Evolutionary conservation across 805 yeast species (phyloP), one percentile per base, ranked within the genome.

Genomic region (Schwanniomyces polymorphus): DNA sequence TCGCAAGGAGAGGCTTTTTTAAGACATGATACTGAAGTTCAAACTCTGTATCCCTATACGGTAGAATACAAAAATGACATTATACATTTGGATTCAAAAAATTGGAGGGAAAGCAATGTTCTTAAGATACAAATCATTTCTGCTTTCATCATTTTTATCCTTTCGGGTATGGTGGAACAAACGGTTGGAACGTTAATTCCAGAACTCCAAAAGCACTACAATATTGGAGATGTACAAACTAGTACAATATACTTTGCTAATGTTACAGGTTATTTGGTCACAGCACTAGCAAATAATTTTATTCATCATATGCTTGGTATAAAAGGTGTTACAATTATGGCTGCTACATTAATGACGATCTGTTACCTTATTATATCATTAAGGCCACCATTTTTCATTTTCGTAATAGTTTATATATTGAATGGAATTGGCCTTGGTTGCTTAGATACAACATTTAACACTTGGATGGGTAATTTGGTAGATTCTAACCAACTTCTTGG

Each of bases 101-200:
- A 78, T 53, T 65, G 76, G 57, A 62, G 70, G 18, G 40, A 59
- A 9, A 74, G 79, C 29, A 26, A 28, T 3, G 59, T 63, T 29
- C 60, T 82, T 10, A 69, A 69, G 46, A n/a, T 58, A 4, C 86
- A 82, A 58, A 64, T 82, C 21, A 1, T 65, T 0, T 59, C 74
- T 0, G 60, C 73, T 1, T 76, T 67, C 48, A 34, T 64, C 21
- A 58, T 71, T 1, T 77, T 82, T 54, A 57, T 72, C 1, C 56
- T 80, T 1, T 61, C 79, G 48, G 90, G 90, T 0, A 57, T 84
- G 26, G 71, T 76, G 5, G 89, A 85, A 53, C 86, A 84, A 58
- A 70, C 85, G 0, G 60, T 82, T 14, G 89, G 89, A 0, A 75
- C 87, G 0, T 57, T 84, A 34, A 67, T 85, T 49, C 85, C 86